Evolutionary conservation across 352 stramenopile species (phyloP).

Genomic region (Phytophthora syringae): DNA sequence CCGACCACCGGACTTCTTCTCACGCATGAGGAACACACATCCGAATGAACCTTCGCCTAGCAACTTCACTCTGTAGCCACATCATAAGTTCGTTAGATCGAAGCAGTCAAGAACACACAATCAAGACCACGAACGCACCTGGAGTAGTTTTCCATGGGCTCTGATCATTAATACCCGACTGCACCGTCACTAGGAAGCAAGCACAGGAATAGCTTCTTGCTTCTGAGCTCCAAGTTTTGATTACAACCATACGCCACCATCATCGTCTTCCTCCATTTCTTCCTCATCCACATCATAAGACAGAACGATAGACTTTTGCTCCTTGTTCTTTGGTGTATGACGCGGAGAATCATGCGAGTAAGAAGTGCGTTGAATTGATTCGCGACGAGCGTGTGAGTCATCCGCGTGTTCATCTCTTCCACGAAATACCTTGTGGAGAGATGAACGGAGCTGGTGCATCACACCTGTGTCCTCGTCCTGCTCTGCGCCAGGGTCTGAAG

Average conservation of each 20-base stretch:
- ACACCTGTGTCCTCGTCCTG: slow-evolving; percentile 42
- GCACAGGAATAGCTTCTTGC: slow-evolving; percentile 15
- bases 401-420: slow-evolving; percentile 9
- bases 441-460: slow-evolving; percentile 47
- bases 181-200: not conserved
- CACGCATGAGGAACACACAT: slow-evolving; percentile 89
- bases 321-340: slow-evolving; percentile 24
- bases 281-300: slow-evolving; percentile 45
- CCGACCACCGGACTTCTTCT: slow-evolving; percentile 61
- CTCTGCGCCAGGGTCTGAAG: slow-evolving; percentile 38
- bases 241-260: slow-evolving; percentile 70
- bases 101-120: not conserved
- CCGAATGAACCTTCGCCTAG: slow-evolving; percentile 92
- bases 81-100: not conserved
- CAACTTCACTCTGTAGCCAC: slow-evolving; percentile 46
- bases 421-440: slow-evolving; percentile 41
- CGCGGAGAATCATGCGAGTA: slow-evolving; percentile 37
- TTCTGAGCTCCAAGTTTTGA: not conserved
- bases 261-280: slow-evolving; percentile 48
- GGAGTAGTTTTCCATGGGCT: slow-evolving; percentile 54
- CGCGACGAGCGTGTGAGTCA: slow-evolving; percentile 6
- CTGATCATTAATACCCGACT: slow-evolving; percentile 26
- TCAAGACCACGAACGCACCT: slow-evolving; percentile 33
- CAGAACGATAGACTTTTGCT: slow-evolving; percentile 28
- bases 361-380: slow-evolving; percentile 30